Base-by-base conservation (phyloP, 208 protist species). In the Herpetomonas tarakana region DNA sequence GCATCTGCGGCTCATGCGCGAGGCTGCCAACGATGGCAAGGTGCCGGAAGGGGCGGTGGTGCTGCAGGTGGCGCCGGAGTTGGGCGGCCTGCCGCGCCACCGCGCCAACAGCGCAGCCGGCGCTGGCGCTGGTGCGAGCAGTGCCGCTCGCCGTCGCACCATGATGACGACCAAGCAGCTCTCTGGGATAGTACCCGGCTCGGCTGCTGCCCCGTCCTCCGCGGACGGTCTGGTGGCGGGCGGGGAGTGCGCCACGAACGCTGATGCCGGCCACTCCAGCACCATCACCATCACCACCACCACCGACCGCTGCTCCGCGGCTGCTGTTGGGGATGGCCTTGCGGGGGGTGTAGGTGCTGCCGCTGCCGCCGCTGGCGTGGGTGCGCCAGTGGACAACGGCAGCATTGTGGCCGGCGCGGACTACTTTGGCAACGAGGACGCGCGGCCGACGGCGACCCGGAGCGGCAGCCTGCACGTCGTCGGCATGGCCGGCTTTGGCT, bases 11-110 rank as follows among this genome's bases (percentile, higher is more conserved):
- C 50, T 54, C 19, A 54, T 54, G 50, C 50, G 50, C 19, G 50
- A 57, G 6, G 66, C 83, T 22, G 72, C 66, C 61, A 89, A 76
- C 62, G 85, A 95, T 57, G 85, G 84, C 31, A 52, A 63, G n/a
- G 76, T 81, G 9, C 70, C 81, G 21, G 78, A 87, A 12, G 74
- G 65, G 24, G 65, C 81, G 14, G 46, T 78, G 14, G 71, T 88
- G 30, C 66, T 71, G 22, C 9, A 49, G 3, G 80, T 94, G 21
- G 68, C 81, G 6, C 67, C 58, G 18, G 81, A 89, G 46, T 78
- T 91, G 44, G 87, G 81, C 41, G 85, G 85, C n/a, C 22, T 77
- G 24, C 55, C 66, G n/a, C 31, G 30, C 35, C 30, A 22, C 18
- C 55, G 28, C 11, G 22, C 25, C 31, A 41, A 28, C 55, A n/a